Base-by-base conservation (phyloP, 805 yeast species). In the Starmerella scarabaei region DNA sequence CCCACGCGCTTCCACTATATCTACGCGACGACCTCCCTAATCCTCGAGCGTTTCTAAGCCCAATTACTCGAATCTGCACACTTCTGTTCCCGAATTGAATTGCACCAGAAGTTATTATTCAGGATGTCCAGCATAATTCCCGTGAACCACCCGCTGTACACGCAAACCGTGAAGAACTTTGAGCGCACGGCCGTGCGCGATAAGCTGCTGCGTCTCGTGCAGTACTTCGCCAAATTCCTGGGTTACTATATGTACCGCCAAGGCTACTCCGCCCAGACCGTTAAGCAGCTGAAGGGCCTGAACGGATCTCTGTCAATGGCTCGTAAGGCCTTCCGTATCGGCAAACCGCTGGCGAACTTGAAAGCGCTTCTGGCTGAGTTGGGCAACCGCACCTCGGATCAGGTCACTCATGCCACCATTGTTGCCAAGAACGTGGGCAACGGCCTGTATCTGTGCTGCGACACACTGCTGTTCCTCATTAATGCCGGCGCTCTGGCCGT, bases 261-360 rank as follows among this genome's bases (percentile, higher is more conserved):
- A 49, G 83, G 82, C 17, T 72, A 63, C 54, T 53, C 73, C 21
- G 57, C 57, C 40, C 68, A 66, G 38, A 48, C 66, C 6, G 69
- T 77, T 26, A 59, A 60, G 35, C 57, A 70, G 43, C 68, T 75
- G 57, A 70, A 69, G 50, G 64, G 68, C 18, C 59, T 84, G 46
- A 81, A 77, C 61, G 57, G 56, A 33, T 75, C 79, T 48, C 69
- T 83, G 23, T 70, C 82, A 2, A 59, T 77, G 43, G 68, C 82
- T 47, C 75, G 97, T 59, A 88, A 88, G 64, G 77, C 85, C 18
- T 63, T 86, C 66, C 73, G 96, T 54, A 75, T 79, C 54, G 72
- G 84, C 47, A 86, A 85, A 62, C 93, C 93, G 1, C 63, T 86
- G 53, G 52, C 51, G 35, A 84, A 79, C 56, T 55, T 81, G 40